Percentiles rank a stretch among this genome's conserved stretches.
phyloP scores from a whole-genome alignment of 345 rosid genomes.

The Tarenaya hassleriana region DNA sequence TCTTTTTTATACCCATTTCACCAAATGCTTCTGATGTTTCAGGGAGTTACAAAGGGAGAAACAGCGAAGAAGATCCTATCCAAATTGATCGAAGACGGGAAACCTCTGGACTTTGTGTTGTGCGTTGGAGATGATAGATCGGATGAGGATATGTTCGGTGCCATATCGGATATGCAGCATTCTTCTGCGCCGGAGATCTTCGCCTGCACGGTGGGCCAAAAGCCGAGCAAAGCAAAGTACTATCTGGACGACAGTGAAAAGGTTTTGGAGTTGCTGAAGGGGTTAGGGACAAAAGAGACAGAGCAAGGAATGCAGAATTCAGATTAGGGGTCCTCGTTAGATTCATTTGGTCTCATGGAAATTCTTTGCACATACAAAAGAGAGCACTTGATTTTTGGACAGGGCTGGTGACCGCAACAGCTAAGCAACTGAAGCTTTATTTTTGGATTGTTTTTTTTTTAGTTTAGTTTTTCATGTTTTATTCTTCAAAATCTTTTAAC shows the following conservation, averaged over 20 bases:
- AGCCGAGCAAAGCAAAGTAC: constrained; percentile 90
- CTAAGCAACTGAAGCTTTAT: no score
- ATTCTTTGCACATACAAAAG: no score
- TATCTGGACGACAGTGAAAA: constrained; percentile 62
- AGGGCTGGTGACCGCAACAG: no score
- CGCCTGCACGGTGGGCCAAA: constrained; percentile 82
- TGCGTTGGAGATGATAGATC: constrained; percentile 90
- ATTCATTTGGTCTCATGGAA: no score
- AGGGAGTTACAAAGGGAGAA: constrained; percentile 86
- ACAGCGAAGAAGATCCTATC: constrained; percentile 61
- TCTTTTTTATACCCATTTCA: neutral
- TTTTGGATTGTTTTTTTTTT: no score
- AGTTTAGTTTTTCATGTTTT: no score
- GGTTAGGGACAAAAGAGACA: constrained; percentile 29
- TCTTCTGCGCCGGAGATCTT: constrained; percentile 64
- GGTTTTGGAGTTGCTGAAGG: constrained; percentile 61
- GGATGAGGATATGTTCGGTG: constrained; percentile 85
- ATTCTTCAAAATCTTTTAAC: no score
- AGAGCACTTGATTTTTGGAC: no score
- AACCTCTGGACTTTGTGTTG: constrained; percentile 71
- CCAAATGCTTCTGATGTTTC: constrained; percentile 7
- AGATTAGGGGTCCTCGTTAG: no score
- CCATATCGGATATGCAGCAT: constrained; percentile 42
- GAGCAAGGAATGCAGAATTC: no score
- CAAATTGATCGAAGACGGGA: constrained; percentile 43